phyloP scores from a whole-genome alignment of 345 rosid species.

The Heritiera littoralis region DNA sequence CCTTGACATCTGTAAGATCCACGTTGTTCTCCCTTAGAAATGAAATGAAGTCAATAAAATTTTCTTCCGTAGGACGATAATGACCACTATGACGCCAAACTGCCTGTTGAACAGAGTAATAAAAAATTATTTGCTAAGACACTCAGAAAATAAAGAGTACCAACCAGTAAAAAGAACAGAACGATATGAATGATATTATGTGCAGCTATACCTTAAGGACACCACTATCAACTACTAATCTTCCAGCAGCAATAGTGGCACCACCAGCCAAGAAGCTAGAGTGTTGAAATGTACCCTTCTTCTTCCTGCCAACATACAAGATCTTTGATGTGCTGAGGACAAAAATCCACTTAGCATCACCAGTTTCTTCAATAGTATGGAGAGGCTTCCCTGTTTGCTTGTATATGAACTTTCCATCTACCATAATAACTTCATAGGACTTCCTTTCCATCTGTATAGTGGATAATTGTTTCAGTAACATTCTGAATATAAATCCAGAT shows the following conservation, averaged over 20 bases:
- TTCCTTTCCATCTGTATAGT: constrained; percentile 72
- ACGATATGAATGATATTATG: background rate
- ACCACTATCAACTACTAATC: constrained; percentile 52
- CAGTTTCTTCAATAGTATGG: constrained; percentile 40
- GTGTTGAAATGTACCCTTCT: constrained; percentile 67
- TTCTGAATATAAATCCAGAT: constrained; percentile 21
- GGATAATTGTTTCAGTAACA: constrained; percentile 4
- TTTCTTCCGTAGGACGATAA: constrained; percentile 86
- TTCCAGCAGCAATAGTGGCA: constrained; percentile 63
- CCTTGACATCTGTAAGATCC: constrained; percentile 77
- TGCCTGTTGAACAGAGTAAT: constrained; percentile 44
- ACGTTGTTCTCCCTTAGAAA: constrained; percentile 76
- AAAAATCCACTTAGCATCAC: constrained; percentile 79
- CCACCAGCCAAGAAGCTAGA: constrained; percentile 86
- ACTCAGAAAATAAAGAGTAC: background rate
- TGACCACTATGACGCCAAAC: constrained; percentile 99
- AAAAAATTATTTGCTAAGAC: constrained; percentile 17
- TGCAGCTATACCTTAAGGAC: constrained; percentile 45
- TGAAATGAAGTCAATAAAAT: constrained; percentile 67
- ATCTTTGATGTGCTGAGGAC: constrained; percentile 65
- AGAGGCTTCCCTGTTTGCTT: constrained; percentile 66
- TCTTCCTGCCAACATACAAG: constrained; percentile 60
- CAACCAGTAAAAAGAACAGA: background rate
- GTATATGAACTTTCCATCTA: constrained; percentile 66
- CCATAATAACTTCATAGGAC: constrained; percentile 73